A percentile compares a stretch with the other conserved stretches of the same genome.
phyloP scores from a whole-genome alignment of 768 basidiomycete species.

The Boletus sp. region DNA sequence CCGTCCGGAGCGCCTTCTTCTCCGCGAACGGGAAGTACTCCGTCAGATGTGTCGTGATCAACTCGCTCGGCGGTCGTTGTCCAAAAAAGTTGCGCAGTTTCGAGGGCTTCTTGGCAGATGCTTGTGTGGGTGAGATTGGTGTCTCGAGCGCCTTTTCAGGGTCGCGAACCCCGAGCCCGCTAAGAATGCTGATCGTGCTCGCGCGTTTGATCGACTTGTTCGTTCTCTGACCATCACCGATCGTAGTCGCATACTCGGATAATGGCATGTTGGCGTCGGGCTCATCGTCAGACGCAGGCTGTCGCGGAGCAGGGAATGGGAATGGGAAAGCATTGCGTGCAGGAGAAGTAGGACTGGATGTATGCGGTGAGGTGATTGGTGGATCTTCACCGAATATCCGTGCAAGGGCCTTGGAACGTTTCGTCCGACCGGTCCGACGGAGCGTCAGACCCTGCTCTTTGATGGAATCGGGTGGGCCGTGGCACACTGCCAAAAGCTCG shows the following conservation, averaged over 20 bases:
- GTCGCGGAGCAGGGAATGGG: slow-evolving; percentile 9
- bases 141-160: slow-evolving; percentile 63
- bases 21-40: slow-evolving; percentile 96
- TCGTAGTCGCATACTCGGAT: slow-evolving; percentile 31
- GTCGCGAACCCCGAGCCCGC: slow-evolving; percentile 85
- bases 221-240: slow-evolving; percentile 25
- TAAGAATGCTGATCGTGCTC: slow-evolving; percentile 91
- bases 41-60: slow-evolving; percentile 90
- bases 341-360: slow-evolving; percentile 37
- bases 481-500: slow-evolving; percentile 79
- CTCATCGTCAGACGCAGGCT: slow-evolving; percentile 33
- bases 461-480: slow-evolving; percentile 70
- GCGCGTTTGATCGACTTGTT: slow-evolving; percentile 64
- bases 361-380: slow-evolving; percentile 22
- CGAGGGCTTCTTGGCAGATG: slow-evolving; percentile 43
- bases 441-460: slow-evolving; percentile 79
- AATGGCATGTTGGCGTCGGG: slow-evolving; percentile 32
- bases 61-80: slow-evolving; percentile 94
- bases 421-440: slow-evolving; percentile 48
- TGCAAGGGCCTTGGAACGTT: slow-evolving; percentile 40
- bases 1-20: slow-evolving; percentile 86
- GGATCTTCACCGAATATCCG: slow-evolving; percentile 48
- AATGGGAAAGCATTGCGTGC: slow-evolving; percentile 15
- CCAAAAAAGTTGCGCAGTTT: slow-evolving; percentile 96
- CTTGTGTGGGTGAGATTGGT: slow-evolving; percentile 48